phyloP scores from a whole-genome alignment of 2,329 filamentous ascomycete genomes.

The Massarina eburnea region DNA sequence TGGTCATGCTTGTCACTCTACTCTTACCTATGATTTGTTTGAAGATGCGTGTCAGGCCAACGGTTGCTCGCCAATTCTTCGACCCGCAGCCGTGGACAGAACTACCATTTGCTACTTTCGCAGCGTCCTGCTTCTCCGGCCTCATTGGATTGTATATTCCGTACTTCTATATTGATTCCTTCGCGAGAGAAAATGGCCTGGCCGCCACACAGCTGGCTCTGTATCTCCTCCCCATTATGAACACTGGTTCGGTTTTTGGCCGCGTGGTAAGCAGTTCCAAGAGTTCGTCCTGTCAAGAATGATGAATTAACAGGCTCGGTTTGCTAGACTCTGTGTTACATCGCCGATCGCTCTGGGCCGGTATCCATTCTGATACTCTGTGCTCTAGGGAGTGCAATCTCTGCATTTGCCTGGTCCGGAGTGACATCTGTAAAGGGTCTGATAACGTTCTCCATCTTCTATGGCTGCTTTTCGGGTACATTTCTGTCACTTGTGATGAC shows the following conservation, averaged over 20 bases:
- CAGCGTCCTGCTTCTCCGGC: background rate
- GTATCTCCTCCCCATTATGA: constrained; percentile 2
- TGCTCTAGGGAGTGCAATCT: background rate
- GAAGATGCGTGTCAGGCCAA: background rate
- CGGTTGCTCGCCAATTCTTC: background rate
- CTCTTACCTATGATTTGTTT: background rate
- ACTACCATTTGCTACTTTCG: background rate
- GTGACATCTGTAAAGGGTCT: constrained; percentile 2
- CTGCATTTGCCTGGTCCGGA: constrained; percentile 4
- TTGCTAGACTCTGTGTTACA: background rate
- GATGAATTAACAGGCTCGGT: background rate
- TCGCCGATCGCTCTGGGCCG: background rate
- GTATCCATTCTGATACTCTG: background rate
- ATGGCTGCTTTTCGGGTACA: constrained; percentile 3
- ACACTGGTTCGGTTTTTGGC: background rate
- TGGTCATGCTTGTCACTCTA: background rate
- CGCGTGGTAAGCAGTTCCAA: background rate
- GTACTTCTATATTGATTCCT: constrained; percentile 3
- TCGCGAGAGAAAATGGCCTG: background rate
- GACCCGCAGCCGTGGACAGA: background rate
- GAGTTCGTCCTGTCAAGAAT: background rate
- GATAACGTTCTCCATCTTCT: constrained; percentile 2
- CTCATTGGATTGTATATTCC: background rate
- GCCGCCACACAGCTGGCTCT: background rate
- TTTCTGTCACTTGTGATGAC: constrained; percentile 1